Evolutionary conservation across 2,329 filamentous ascomycete genomes (phyloP).

Genomic region (Paramyrothecium sp.): DNA sequence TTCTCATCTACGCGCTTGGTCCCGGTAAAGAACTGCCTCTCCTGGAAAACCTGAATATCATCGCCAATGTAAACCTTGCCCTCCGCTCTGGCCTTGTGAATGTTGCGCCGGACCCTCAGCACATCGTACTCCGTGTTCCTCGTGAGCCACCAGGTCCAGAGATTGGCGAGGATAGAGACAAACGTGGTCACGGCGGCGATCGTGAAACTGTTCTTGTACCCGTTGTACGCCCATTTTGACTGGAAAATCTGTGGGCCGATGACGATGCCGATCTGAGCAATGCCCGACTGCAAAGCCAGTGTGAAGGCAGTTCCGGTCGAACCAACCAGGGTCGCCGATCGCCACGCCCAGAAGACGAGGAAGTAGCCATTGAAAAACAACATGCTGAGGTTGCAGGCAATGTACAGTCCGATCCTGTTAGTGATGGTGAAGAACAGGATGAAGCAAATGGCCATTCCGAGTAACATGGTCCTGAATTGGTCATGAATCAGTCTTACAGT

Average conservation of each 20-base stretch:
- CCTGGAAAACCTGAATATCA: no score
- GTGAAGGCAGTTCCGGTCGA: slow-evolving; percentile 43
- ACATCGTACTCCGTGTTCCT: slow-evolving; percentile 6
- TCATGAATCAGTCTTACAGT: no score
- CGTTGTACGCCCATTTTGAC: slow-evolving; percentile 30
- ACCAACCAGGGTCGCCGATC: slow-evolving; percentile 37
- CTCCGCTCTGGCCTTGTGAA: no score
- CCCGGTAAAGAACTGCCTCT: no score
- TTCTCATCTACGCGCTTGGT: no score
- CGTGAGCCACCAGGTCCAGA: slow-evolving; percentile 6
- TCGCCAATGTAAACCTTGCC: no score
- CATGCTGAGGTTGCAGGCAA: slow-evolving; percentile 40
- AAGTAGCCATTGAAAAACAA: slow-evolving; percentile 42
- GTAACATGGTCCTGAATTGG: no score
- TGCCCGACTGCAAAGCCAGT: slow-evolving; percentile 37
- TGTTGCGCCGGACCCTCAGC: slow-evolving; percentile 3
- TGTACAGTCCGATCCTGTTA: slow-evolving; percentile 36
- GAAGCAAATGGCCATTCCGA: slow-evolving; percentile 32
- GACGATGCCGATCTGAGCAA: slow-evolving; percentile 44
- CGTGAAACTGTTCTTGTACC: slow-evolving; percentile 6
- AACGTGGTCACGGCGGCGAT: neutral
- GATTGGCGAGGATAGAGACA: neutral
- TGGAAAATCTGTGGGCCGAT: slow-evolving; percentile 43
- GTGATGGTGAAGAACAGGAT: slow-evolving; percentile 39
- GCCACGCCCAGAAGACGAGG: slow-evolving; percentile 45